Evolutionary conservation across 768 basidiomycete genomes (phyloP).

Genomic region (Russula foetens): DNA sequence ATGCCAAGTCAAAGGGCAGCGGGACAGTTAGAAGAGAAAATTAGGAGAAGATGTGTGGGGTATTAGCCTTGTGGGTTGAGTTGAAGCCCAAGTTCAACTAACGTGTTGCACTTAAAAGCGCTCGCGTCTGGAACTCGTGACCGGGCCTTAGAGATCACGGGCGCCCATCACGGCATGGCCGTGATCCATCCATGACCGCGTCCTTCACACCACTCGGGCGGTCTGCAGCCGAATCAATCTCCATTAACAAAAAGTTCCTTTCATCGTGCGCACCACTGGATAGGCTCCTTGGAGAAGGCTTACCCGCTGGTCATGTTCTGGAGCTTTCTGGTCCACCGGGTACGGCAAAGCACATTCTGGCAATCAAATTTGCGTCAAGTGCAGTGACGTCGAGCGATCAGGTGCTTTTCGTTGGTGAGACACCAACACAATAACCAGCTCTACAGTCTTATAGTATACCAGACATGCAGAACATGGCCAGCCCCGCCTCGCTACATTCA

Average conservation of each 20-base stretch:
- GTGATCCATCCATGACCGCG: neutral
- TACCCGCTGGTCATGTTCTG: slow-evolving; percentile 51
- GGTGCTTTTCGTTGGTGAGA: slow-evolving; percentile 60
- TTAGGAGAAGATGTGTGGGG: neutral
- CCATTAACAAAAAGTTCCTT: slow-evolving; percentile 27
- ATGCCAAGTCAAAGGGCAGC: neutral
- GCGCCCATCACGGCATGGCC: too few relatives aligned
- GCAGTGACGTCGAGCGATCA: slow-evolving; percentile 42
- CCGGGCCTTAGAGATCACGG: neutral
- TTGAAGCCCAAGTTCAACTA: neutral
- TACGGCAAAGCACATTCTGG: slow-evolving; percentile 51
- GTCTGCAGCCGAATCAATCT: slow-evolving; percentile 42
- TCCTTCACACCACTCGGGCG: slow-evolving; percentile 35
- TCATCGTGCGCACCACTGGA: slow-evolving; percentile 47
- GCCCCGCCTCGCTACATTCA: slow-evolving; percentile 28
- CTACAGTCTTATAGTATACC: slow-evolving; percentile 13
- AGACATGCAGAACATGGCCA: slow-evolving; percentile 46
- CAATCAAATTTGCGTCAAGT: slow-evolving; percentile 39
- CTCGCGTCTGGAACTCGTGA: slow-evolving; percentile 12
- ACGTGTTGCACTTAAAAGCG: neutral
- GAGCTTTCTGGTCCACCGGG: slow-evolving; percentile 77
- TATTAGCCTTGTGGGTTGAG: neutral
- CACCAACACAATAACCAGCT: neutral
- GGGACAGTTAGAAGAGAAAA: neutral
- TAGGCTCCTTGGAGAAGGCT: slow-evolving; percentile 52